Evolutionary conservation across 2,329 filamentous ascomycete genomes (phyloP).

Genomic region (Stagonosporopsis chrysanthemi): DNA sequence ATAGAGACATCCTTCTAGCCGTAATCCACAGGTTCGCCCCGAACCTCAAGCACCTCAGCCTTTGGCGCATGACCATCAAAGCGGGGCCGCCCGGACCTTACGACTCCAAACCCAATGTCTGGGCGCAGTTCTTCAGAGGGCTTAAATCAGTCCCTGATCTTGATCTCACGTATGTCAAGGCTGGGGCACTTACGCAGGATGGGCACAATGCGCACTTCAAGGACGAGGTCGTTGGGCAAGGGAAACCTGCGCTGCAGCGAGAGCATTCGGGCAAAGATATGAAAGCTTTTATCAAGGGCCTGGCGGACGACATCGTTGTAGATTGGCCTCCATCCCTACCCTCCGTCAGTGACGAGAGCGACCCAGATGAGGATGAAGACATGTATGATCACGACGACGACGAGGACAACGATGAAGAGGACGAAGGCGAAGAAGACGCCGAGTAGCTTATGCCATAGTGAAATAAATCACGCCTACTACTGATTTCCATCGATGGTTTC

Average conservation of each 20-base stretch:
- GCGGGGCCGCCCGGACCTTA: neutral
- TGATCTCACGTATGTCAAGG: constrained; percentile 24
- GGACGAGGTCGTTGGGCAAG: neutral
- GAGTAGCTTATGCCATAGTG: neutral
- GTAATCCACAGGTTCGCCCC: constrained; percentile 52
- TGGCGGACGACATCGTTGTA: constrained; percentile 25
- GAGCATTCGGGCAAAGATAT: constrained; percentile 26
- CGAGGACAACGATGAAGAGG: constrained; percentile 1
- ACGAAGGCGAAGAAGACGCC: neutral
- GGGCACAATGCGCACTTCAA: constrained; percentile 24
- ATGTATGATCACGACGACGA: constrained; percentile 23
- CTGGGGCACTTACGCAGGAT: constrained; percentile 28
- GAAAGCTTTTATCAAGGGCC: constrained; percentile 20
- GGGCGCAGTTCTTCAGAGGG: constrained; percentile 28
- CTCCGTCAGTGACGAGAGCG: constrained; percentile 1
- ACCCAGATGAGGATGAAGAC: constrained; percentile 26
- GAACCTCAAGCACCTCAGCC: constrained; percentile 54
- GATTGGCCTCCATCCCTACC: constrained; percentile 21
- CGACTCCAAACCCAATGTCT: constrained; percentile 27
- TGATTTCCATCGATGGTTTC: neutral
- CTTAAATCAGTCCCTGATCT: constrained; percentile 21
- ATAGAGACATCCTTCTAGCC: constrained; percentile 16
- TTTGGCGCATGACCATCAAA: constrained; percentile 55
- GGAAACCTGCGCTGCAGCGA: constrained; percentile 1
- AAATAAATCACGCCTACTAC: neutral